phyloP scores from a whole-genome alignment of 73 alveolate genomes.

The Paramecium tetraurelia region DNA sequence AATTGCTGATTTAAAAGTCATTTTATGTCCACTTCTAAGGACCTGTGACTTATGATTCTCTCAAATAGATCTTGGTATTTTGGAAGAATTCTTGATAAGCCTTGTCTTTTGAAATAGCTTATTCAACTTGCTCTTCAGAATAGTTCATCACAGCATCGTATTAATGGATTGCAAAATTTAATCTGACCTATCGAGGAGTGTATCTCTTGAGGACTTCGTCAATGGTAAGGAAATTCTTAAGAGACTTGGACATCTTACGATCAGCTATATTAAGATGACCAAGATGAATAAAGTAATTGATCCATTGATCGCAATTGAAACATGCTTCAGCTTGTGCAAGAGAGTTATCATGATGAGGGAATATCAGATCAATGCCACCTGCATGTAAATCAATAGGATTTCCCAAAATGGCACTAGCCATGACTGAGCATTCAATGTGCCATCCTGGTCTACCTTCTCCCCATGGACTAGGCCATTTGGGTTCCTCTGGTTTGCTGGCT shows the following conservation, averaged over 20 bases:
- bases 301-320: constrained; percentile 95
- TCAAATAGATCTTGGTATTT: constrained; percentile 75
- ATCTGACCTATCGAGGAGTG: constrained; percentile 89
- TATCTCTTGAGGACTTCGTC: constrained; percentile 77
- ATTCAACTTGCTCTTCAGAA: constrained; percentile 76
- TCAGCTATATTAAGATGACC: constrained; percentile 99
- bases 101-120: constrained; percentile 90
- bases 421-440: constrained; percentile 97
- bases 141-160: constrained; percentile 96
- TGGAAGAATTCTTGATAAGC: constrained; percentile 85
- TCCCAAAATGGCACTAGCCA: constrained; percentile 90
- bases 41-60: constrained; percentile 74
- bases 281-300: constrained; percentile 97
- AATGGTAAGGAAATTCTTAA: constrained; percentile 97
- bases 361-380: constrained; percentile 87
- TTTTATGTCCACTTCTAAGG: constrained; percentile 78
- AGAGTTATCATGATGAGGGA: constrained; percentile 96
- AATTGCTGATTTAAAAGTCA: constrained; percentile 72
- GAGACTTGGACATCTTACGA: constrained; percentile 96
- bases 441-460: constrained; percentile 99
- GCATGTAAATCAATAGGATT: constrained; percentile 91
- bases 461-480: constrained; percentile 98
- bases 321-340: constrained; percentile 96
- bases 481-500: constrained; percentile 96
- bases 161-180: constrained; percentile 87